Percentiles rank a stretch among this genome's conserved stretches.
Evolutionary conservation across 1,139 yeast species (phyloP).

Genomic region (Geotrichum siamense): DNA sequence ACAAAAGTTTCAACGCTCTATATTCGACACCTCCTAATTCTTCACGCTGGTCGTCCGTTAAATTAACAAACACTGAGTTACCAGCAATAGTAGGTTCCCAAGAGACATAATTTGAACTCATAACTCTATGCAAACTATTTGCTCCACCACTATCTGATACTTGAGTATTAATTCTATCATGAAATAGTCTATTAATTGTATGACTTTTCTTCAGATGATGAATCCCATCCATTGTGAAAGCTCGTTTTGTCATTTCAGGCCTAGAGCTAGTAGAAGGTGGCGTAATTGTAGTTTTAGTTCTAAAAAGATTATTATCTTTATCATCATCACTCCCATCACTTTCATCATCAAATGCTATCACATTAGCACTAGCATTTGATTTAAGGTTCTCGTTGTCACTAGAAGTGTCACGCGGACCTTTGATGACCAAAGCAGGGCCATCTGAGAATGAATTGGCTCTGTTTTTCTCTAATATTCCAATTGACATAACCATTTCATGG

Average conservation of each 20-base stretch:
- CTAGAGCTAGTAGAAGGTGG: not conserved
- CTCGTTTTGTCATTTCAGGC: slow-evolving; percentile 35
- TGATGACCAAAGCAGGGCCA: slow-evolving; percentile 77
- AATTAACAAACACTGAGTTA: slow-evolving; percentile 81
- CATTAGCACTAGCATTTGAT: too few relatives aligned
- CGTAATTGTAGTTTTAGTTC: slow-evolving; percentile 18
- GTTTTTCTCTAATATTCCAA: slow-evolving; percentile 51
- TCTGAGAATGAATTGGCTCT: slow-evolving; percentile 36
- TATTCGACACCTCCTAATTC: slow-evolving; percentile 97
- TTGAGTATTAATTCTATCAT: not conserved
- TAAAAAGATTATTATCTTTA: slow-evolving; percentile 18
- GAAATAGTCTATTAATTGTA: slow-evolving; percentile 22
- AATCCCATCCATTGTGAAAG: slow-evolving; percentile 43
- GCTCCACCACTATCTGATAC: not conserved
- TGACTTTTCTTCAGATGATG: slow-evolving; percentile 12
- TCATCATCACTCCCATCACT: slow-evolving; percentile 32
- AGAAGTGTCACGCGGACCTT: slow-evolving; percentile 58
- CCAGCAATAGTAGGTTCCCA: slow-evolving; percentile 95
- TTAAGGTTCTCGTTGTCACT: slow-evolving; percentile 24
- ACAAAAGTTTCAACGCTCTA: slow-evolving; percentile 72
- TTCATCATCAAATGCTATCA: slow-evolving; percentile 28
- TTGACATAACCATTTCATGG: slow-evolving; percentile 62
- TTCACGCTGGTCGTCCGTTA: slow-evolving; percentile 78
- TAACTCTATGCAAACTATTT: slow-evolving; percentile 22
- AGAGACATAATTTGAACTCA: slow-evolving; percentile 54